Evolutionary conservation across 306 rosid species (phyloP).

Genomic region (Herpetospermum pedunculosum): DNA sequence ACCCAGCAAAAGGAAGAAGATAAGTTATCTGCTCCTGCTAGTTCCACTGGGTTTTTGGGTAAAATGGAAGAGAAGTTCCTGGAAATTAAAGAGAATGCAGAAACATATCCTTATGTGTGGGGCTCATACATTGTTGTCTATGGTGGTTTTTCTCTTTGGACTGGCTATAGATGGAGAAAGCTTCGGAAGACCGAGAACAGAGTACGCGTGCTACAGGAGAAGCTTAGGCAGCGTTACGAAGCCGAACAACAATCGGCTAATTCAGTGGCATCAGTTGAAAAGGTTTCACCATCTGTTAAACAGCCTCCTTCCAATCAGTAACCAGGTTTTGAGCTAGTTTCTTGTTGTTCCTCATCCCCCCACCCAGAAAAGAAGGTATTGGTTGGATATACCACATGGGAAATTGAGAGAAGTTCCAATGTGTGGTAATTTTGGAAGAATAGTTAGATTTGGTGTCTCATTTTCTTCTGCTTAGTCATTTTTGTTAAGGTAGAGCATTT

Average conservation of each 20-base stretch:
- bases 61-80: conserved; percentile 36
- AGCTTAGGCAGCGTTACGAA: conserved; percentile 40
- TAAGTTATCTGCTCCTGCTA: conserved; percentile 12
- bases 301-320: conserved; percentile 20
- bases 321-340: conserved; percentile 1
- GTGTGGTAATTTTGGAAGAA: background rate
- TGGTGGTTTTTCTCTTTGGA: conserved; percentile 62
- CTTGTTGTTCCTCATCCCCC: background rate
- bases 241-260: conserved; percentile 41
- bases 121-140: conserved; percentile 67
- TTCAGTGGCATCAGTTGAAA: conserved; percentile 28
- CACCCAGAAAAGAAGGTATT: background rate
- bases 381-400: background rate
- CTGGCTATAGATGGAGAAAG: conserved; percentile 67
- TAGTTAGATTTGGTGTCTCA: background rate
- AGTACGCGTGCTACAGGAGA: conserved; percentile 47
- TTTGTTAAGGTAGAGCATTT: background rate
- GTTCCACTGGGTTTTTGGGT: conserved; percentile 25
- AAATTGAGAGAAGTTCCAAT: background rate
- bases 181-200: conserved; percentile 70
- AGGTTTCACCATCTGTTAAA: conserved; percentile 33
- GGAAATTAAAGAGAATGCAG: conserved; percentile 52
- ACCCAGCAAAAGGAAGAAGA: conserved; percentile 29
- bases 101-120: conserved; percentile 81
- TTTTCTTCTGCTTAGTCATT: background rate